Base-by-base conservation (phyloP, 1,284 basidiomycete species). In the Cutaneotrichosporon daszewskae region DNA sequence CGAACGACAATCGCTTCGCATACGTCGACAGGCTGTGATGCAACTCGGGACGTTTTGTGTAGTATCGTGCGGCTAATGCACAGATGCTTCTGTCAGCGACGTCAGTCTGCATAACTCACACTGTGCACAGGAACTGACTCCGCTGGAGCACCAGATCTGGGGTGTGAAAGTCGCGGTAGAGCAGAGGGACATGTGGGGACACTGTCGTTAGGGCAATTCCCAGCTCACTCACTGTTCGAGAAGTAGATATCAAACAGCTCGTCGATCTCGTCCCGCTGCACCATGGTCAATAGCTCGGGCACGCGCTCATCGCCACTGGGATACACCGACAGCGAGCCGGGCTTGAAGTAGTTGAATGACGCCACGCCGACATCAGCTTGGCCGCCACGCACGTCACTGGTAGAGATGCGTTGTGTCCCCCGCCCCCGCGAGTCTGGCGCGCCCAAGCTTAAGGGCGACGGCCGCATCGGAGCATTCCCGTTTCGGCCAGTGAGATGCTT, bases 271-370 rank as follows among this genome's bases (percentile, higher is more conserved):
- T 89, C 85, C 0, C 83, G 85, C 44, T 75, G 75, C 2, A 87
- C 82, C 57, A 91, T 89, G 51, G 75, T 87, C 27, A 94, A 73
- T 79, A 92, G 90, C 62, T 92, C 89, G 0, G 89, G 89, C 55
- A 63, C 31, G 4, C 61, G 45, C 32, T 55, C 46, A 29, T 49
- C 47, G 3, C n/a, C 37, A 9, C 12, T 32, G 9, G 28, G 40
- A 32, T 32, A 33, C 37, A 27, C 34, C 18, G 40, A 44, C n/a
- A 46, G 66, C 75, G 49, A 52, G 82, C 88, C 90, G 35, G 94
- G 91, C 63, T 87, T 91, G 75, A 97, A 98, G 71, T 95, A 98
- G 48, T 85, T 81, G 52, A 86, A 82, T 48, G 84, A 88, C 0
- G 90, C 92, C 8, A 96, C 86, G 60, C 52, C 65, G 14, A 58